These are phyloP conservation scores for Arachnopeziza araneosa DNA, from an alignment of 2,329 filamentous ascomycete species.

Conservation along the genomic window DNA sequence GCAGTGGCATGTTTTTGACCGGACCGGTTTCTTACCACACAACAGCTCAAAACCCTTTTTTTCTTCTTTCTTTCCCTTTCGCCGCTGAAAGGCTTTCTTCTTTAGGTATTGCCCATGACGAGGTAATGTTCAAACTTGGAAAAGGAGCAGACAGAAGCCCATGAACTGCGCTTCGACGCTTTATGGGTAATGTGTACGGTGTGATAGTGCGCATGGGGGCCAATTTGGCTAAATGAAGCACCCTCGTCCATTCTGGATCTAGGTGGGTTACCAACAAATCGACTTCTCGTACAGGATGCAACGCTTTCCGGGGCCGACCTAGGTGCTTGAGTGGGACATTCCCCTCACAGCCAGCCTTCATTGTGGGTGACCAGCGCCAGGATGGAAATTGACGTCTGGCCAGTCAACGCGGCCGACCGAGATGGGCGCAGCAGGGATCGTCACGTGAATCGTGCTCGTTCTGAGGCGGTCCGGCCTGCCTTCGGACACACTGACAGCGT, in stretches of 20 bases:
- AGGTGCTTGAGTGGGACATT: background rate
- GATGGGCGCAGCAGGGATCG: background rate
- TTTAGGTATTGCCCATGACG: constrained; percentile 23
- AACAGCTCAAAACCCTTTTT: background rate
- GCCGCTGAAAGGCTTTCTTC: constrained; percentile 13
- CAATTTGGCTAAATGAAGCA: constrained; percentile 25
- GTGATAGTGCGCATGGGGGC: constrained; percentile 23
- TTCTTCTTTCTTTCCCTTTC: too few relatives aligned
- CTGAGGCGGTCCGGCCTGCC: background rate
- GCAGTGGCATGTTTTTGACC: constrained; percentile 3
- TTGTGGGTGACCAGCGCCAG: background rate
- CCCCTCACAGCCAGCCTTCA: background rate
- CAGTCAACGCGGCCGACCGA: background rate
- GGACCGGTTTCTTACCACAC: background rate
- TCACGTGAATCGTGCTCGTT: background rate
- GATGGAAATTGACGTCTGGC: background rate
- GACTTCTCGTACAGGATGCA: constrained; percentile 17
- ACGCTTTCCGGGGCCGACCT: constrained; percentile 11
- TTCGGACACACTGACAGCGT: background rate
- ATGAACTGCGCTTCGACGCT: constrained; percentile 11
- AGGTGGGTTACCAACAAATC: constrained; percentile 18
- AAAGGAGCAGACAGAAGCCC: constrained; percentile 9
- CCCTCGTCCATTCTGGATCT: constrained; percentile 14
- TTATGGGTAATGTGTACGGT: constrained; percentile 19
- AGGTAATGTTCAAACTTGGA: constrained; percentile 14